phyloP scores from a whole-genome alignment of 164 flowering plant genomes.

The Nymphaea colorata region DNA sequence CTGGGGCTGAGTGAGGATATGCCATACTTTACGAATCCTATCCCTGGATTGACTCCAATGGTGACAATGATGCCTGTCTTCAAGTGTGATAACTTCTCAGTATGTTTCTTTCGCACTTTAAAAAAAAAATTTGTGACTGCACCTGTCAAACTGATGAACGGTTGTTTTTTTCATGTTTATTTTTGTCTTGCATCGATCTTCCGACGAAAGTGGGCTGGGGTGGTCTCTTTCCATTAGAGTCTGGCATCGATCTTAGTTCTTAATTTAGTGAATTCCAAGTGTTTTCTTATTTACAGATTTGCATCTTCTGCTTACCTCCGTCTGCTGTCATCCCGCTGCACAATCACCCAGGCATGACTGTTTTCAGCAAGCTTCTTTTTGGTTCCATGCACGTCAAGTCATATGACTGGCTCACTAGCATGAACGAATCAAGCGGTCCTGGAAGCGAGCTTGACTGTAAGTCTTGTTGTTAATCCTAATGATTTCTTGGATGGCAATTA shows the following conservation, averaged over 20 bases:
- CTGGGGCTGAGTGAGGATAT: slow-evolving; percentile 50
- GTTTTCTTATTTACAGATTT: slow-evolving; percentile 35
- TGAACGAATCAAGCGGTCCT: too few relatives aligned
- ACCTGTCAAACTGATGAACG: too few relatives aligned
- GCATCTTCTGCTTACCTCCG: slow-evolving; percentile 69
- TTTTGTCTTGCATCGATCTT: too few relatives aligned
- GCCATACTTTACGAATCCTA: slow-evolving; percentile 23
- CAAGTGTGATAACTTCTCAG: slow-evolving; percentile 58
- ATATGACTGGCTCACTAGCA: slow-evolving; percentile 38
- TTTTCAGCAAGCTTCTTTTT: slow-evolving; percentile 68
- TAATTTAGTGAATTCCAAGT: too few relatives aligned
- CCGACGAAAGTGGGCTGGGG: too few relatives aligned
- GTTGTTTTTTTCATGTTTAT: too few relatives aligned
- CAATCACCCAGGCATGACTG: slow-evolving; percentile 94
- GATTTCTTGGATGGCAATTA: too few relatives aligned
- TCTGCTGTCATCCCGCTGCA: slow-evolving; percentile 78
- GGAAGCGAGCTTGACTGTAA: too few relatives aligned
- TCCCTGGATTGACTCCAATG: slow-evolving; percentile 23
- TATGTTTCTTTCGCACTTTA: slow-evolving; percentile 15
- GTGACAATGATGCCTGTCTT: slow-evolving; percentile 52
- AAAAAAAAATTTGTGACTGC: too few relatives aligned
- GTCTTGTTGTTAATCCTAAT: too few relatives aligned
- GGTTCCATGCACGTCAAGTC: slow-evolving; percentile 84
- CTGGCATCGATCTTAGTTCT: too few relatives aligned
- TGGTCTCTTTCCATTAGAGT: too few relatives aligned